Evolutionary conservation across 148 eudicot species (phyloP), one percentile per base, ranked within the genome.

Genomic region (Cornus controversa): DNA sequence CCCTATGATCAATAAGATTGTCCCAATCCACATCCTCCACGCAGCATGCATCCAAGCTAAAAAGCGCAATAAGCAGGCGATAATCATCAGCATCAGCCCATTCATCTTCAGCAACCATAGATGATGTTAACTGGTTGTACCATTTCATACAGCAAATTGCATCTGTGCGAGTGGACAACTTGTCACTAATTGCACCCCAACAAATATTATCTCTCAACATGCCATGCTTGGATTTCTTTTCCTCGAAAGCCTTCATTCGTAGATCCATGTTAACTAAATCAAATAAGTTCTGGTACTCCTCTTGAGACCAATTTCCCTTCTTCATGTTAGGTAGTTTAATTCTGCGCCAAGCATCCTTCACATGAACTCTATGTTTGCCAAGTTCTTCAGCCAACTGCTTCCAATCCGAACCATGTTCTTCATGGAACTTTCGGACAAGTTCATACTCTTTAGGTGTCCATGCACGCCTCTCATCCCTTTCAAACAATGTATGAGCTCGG

Each of bases 11-110:
- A 25, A 86, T 71, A 73, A 86, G 77, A 67, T 66, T 8, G 26
- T 86, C 86, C 86, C 89, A 86, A 10, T 79, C 79, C 42, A 86
- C 85, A 4, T 86, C 89, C 50, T 84, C 86, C 34, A 78, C 77
- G 70, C 85, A 86, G 80, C 80, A 67, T 20, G 79, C 83, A 79
- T 86, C 89, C 60, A 79, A 74, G 0, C 80, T 79, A 67, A 1
- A 53, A 20, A 86, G 86, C 10, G 74, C 83, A 24, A 34, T 76
- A 71, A 86, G 13, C 81, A 86, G 24, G 80, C 85, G 75, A 66
- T 84, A 86, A 72, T 86, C 86, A 83, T 86, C 89, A n/a, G 67
- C 18, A 73, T 83, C 77, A 1, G 79, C 86, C 89, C 89, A 86
- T 15, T 54, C 14, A 2, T 81, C 83, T 29, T 70, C 69, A 31